Base-by-base conservation (phyloP, 2,329 filamentous ascomycete species). In the Cladosporium sp. region DNA sequence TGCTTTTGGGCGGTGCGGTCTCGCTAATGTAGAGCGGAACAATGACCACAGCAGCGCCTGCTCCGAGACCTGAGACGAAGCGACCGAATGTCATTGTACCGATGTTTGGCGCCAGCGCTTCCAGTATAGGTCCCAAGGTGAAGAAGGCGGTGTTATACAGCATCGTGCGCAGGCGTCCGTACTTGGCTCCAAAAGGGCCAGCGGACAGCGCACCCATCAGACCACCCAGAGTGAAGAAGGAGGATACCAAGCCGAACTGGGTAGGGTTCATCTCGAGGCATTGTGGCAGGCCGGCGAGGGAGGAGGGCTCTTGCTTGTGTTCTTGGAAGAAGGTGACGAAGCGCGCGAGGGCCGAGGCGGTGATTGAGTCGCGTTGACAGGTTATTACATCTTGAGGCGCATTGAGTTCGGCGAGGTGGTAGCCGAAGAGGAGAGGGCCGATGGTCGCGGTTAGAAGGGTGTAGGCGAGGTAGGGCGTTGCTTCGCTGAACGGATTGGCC, bases 11-110 rank as follows among this genome's bases (percentile, higher is more conserved):
- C 3, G 92, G 93, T 0, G 91, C 85, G 20, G 96, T 80, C 69
- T 98, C 93, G 39, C 89, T 91, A 59, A 98, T 89, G 73, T 95
- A 98, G 16, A 98, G 80, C 0, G 93, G 93, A 2, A 94, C 90
- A 30, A 96, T 88, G 16, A 98, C 93, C 2, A 93, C 92, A 1
- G 90, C 82, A 2, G 90, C 88, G 18, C 93, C 93, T 5, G 90
- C 90, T 6, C 88, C 91, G 1, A 95, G 66, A 9, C 93, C 93
- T 7, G 87, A 85, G 12, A 97, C 65, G 18, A 95, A 73, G 18
- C 93, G 80, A 4, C 92, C 93, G 13, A 87, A 55, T 0, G 80
- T 79, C 69, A 98, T 75, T 25, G 86, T 65, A 2, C 77, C 69
- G 15, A 94, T 84, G 33, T 78, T 82, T 2, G 76, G 72, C 0